Evolutionary conservation across 441 rosid genomes (phyloP).

Genomic region (Pelargonium australe): DNA sequence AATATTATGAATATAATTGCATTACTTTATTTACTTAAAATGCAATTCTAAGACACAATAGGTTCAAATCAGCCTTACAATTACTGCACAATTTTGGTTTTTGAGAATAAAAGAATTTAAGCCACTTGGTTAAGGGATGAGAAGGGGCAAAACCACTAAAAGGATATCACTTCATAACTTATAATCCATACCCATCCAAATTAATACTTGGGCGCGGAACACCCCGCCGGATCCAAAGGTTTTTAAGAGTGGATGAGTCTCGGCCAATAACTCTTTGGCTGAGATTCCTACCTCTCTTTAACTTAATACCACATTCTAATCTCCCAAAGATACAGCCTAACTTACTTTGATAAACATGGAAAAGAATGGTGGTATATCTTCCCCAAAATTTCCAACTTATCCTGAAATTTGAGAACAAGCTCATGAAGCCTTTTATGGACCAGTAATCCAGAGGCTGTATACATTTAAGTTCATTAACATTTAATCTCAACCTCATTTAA

Average conservation of each 20-base stretch:
- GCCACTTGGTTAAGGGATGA: no score
- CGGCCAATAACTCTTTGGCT: no score
- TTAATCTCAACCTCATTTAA: not conserved
- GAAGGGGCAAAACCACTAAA: not conserved
- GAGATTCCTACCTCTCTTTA: no score
- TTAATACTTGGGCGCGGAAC: no score
- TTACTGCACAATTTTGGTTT: no score
- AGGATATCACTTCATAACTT: not conserved
- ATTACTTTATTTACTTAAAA: no score
- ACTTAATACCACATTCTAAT: not conserved
- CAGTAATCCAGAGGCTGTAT: not conserved
- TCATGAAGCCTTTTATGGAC: not conserved
- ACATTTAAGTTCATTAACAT: not conserved
- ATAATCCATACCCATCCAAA: not conserved
- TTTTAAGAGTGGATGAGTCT: no score
- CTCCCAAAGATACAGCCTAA: not conserved
- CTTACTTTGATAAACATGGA: not conserved
- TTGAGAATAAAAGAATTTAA: no score
- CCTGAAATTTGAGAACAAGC: not conserved
- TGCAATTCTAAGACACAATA: no score
- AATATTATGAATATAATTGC: no score
- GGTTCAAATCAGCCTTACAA: no score
- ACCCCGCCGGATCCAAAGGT: no score
- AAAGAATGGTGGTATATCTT: not conserved
- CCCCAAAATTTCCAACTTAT: not conserved